These are phyloP conservation scores for Fonsecaea monophora DNA, from an alignment of 2,329 filamentous ascomycete species.

Conservation along the genomic window DNA sequence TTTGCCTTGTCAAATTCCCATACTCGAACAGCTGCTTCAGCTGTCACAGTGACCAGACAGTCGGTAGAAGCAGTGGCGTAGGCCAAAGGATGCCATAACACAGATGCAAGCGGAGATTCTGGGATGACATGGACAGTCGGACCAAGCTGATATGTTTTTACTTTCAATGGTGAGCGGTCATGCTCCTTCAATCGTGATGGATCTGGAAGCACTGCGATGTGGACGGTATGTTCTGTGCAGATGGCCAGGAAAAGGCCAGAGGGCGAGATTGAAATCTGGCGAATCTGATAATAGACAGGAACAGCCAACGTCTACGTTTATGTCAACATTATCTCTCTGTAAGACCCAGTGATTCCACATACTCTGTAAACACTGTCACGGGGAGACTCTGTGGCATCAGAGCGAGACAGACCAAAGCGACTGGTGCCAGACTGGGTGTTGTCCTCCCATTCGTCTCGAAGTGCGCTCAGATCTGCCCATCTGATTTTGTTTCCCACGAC, in stretches of 20 bases:
- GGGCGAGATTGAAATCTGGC: slow-evolving; percentile 84
- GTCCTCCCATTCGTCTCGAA: slow-evolving; percentile 70
- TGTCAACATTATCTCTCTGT: slow-evolving; percentile 33
- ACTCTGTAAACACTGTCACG: slow-evolving; percentile 53
- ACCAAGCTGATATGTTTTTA: slow-evolving; percentile 89
- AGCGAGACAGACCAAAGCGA: slow-evolving; percentile 26
- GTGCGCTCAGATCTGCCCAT: slow-evolving; percentile 82
- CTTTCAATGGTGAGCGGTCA: slow-evolving; percentile 72
- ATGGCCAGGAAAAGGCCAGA: slow-evolving; percentile 79
- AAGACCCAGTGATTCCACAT: slow-evolving; percentile 38
- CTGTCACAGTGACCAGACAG: slow-evolving; percentile 85
- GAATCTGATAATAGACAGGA: slow-evolving; percentile 80
- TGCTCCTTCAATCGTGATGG: slow-evolving; percentile 74
- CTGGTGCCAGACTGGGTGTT: slow-evolving; percentile 37
- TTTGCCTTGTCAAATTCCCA: slow-evolving; percentile 90
- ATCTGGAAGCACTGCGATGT: slow-evolving; percentile 85
- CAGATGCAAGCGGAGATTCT: slow-evolving; percentile 78
- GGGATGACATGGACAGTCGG: slow-evolving; percentile 91
- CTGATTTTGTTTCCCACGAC: slow-evolving; percentile 88
- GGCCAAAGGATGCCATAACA: slow-evolving; percentile 90
- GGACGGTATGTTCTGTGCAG: slow-evolving; percentile 83
- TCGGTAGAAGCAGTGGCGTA: slow-evolving; percentile 69
- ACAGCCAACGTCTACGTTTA: slow-evolving; percentile 67
- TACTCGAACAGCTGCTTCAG: slow-evolving; percentile 83
- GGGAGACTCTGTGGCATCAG: background rate